phyloP scores from a whole-genome alignment of 495 filamentous ascomycete species.

The Zalerion maritima region DNA sequence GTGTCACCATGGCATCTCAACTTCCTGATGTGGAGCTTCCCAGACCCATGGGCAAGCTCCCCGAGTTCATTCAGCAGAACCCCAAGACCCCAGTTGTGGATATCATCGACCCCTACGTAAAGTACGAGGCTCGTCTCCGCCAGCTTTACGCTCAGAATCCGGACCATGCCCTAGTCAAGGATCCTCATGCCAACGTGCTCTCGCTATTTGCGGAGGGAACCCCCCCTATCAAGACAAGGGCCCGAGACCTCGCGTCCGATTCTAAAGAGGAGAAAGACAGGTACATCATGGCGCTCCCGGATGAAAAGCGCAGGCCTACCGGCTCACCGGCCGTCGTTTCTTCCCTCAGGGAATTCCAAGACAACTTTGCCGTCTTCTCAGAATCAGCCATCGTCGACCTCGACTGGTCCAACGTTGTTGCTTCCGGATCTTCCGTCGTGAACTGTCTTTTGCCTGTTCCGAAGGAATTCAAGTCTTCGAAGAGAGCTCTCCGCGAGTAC shows the following conservation, averaged over 20 bases:
- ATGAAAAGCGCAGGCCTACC: constrained; percentile 39
- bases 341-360: constrained; percentile 50
- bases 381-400: constrained; percentile 48
- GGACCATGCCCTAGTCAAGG: constrained; percentile 37
- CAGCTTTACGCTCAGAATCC: constrained; percentile 60
- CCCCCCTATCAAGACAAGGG: constrained; percentile 39
- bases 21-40: too few relatives aligned
- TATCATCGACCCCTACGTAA: constrained; percentile 51
- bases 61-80: constrained; percentile 32
- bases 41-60: constrained; percentile 24
- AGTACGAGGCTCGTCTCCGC: constrained; percentile 52
- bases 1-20: too few relatives aligned
- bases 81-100: constrained; percentile 38
- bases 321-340: constrained; percentile 51
- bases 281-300: constrained; percentile 55
- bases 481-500: constrained; percentile 52
- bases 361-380: constrained; percentile 66
- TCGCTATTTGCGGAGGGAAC: constrained; percentile 52
- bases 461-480: constrained; percentile 43
- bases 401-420: constrained; percentile 67
- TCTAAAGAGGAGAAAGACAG: constrained; percentile 41
- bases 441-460: constrained; percentile 63
- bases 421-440: constrained; percentile 60
- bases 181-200: constrained; percentile 50
- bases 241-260: constrained; percentile 46